Evolutionary conservation across 2,329 filamentous ascomycete species (phyloP).

Genomic region (Pleochaeta shiraiana): DNA sequence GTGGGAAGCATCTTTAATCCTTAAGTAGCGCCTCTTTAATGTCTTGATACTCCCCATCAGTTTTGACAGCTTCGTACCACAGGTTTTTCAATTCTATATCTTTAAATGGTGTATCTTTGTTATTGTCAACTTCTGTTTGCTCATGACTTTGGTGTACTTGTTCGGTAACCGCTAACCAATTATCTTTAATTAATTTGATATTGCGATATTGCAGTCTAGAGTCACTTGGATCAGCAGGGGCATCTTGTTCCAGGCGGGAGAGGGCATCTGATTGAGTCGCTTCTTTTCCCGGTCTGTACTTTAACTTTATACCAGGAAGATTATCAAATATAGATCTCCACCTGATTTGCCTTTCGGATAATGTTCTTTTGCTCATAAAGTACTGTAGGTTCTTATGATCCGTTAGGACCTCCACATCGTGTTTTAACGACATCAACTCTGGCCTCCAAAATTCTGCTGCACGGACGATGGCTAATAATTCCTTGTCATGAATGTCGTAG

Average conservation of each 20-base stretch:
- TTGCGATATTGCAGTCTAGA: neutral
- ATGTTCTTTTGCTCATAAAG: neutral
- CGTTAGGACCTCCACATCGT: neutral
- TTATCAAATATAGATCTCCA: neutral
- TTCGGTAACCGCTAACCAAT: neutral
- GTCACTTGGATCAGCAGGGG: neutral
- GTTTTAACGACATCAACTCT: neutral
- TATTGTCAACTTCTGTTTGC: too few species aligned
- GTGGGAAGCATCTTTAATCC: neutral
- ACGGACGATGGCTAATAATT: neutral
- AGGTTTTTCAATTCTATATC: neutral
- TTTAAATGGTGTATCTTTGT: neutral
- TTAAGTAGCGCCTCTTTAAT: neutral
- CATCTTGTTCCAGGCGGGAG: neutral
- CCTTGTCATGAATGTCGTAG: neutral
- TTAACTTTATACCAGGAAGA: neutral
- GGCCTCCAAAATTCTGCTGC: neutral
- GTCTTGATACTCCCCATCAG: neutral
- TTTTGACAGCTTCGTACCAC: neutral
- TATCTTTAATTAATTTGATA: neutral
- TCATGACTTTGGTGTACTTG: too few species aligned
- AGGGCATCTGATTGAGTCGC: neutral
- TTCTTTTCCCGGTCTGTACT: neutral
- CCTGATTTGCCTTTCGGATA: neutral
- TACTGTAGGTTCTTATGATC: neutral